These are phyloP conservation scores for Yarrowia sp. DNA, from an alignment of 805 yeast genomes.

Conservation along the genomic window DNA sequence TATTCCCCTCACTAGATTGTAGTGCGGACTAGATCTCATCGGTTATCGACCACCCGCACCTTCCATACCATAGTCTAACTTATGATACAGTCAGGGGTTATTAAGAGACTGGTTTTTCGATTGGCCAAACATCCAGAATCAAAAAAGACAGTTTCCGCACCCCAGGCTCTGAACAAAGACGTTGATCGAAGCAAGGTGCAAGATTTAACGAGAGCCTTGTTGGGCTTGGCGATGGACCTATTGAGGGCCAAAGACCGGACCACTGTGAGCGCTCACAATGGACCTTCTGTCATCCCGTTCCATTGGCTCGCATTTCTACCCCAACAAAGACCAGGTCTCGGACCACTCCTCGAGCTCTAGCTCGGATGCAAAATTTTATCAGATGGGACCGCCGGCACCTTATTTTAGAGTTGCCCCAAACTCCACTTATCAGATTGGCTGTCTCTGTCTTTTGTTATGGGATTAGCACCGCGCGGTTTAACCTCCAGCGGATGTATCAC, in stretches of 20 bases:
- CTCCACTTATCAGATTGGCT: constrained; percentile 18
- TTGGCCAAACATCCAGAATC: too few relatives aligned
- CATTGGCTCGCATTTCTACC: not conserved
- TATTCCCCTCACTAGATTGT: not conserved
- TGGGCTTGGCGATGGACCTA: too few relatives aligned
- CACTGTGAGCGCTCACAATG: too few relatives aligned
- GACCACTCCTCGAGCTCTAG: not conserved
- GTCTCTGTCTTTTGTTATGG: not conserved
- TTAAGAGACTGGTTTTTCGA: too few relatives aligned
- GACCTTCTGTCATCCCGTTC: too few relatives aligned
- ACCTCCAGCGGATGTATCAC: not conserved
- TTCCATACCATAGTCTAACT: not conserved
- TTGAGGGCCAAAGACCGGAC: too few relatives aligned
- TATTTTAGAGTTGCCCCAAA: not conserved
- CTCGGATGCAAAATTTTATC: constrained; percentile 19
- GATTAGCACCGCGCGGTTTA: not conserved
- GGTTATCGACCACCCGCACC: too few relatives aligned
- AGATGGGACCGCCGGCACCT: not conserved
- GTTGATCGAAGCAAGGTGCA: too few relatives aligned
- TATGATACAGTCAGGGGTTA: not conserved
- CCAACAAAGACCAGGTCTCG: not conserved
- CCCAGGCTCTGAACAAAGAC: not conserved
- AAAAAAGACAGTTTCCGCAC: too few relatives aligned
- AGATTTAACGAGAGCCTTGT: too few relatives aligned
- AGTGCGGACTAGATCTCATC: too few relatives aligned